Conservation (phyloP, 2,329 filamentous ascomycete species). For the Cordyceps cicadae region DNA sequence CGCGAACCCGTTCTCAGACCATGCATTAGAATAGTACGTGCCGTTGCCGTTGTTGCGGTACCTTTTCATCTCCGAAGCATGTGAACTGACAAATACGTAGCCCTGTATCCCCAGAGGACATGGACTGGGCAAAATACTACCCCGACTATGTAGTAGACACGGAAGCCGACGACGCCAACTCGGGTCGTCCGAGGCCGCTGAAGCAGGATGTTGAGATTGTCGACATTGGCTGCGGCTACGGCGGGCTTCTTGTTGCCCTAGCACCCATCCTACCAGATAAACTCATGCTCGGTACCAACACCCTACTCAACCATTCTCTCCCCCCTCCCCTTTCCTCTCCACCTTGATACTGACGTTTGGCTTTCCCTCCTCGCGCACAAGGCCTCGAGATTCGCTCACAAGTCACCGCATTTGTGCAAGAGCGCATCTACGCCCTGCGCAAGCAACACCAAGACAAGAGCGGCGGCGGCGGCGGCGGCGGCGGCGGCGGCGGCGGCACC, state of each 20-base stretch:
- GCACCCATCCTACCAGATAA: slow-evolving; percentile 73
- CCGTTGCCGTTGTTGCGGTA: not conserved
- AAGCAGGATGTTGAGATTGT: slow-evolving; percentile 75
- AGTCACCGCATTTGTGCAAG: slow-evolving; percentile 84
- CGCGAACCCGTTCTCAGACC: slow-evolving; percentile 96
- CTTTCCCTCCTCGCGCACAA: slow-evolving; percentile 23
- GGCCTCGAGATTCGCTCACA: slow-evolving; percentile 88
- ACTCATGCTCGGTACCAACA: slow-evolving; percentile 61
- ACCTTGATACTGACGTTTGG: slow-evolving; percentile 4
- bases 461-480: slow-evolving; percentile 18
- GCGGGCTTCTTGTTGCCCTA: slow-evolving; percentile 79
- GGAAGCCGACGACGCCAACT: slow-evolving; percentile 20
- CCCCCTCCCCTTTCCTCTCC: not conserved
- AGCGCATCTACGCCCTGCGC: slow-evolving; percentile 76
- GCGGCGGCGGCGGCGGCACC: slow-evolving; percentile 24
- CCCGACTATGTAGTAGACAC: slow-evolving; percentile 56
- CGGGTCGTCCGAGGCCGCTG: slow-evolving; percentile 19
- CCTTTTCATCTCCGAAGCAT: not conserved
- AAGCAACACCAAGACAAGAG: slow-evolving; percentile 43
- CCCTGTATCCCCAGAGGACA: slow-evolving; percentile 66
- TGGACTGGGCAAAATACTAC: slow-evolving; percentile 87
- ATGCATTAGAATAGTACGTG: slow-evolving; percentile 76
- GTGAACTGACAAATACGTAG: slow-evolving; percentile 37
- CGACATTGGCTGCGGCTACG: slow-evolving; percentile 96
- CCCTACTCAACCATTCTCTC: not conserved